Percentiles rank a stretch among this genome's conserved stretches.
Evolutionary conservation across 352 stramenopile species (phyloP).

Genomic region (Thalassiosira ordinaria): DNA sequence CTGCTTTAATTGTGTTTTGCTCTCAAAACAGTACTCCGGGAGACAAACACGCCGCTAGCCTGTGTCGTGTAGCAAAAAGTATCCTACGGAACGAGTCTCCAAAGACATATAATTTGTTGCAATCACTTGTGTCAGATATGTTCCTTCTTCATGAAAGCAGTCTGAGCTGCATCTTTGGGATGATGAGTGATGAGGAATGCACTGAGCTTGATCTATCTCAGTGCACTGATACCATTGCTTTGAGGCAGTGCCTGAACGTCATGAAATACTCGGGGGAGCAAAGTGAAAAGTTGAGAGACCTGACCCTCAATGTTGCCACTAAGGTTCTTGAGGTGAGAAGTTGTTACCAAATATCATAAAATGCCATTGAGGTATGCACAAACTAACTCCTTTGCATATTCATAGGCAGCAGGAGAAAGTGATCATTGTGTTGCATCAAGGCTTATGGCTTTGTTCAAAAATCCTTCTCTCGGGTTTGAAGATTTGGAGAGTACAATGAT

Average conservation of each 20-base stretch:
- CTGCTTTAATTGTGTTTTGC: conserved; percentile 32
- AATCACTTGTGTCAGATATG: conserved; percentile 31
- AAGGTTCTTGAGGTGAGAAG: conserved; percentile 34
- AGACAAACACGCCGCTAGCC: conserved; percentile 15
- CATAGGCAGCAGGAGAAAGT: background rate
- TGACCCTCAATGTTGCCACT: conserved; percentile 26
- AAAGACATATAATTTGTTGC: conserved; percentile 5
- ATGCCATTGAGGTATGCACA: too few species aligned
- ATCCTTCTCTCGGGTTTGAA: background rate
- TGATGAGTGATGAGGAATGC: background rate
- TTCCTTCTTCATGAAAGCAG: conserved; percentile 21
- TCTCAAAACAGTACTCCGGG: background rate
- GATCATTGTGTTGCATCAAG: conserved; percentile 6
- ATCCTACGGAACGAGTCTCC: conserved; percentile 24
- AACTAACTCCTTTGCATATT: background rate
- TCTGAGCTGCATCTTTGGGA: conserved; percentile 5
- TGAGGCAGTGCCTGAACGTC: conserved; percentile 50
- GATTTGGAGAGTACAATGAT: conserved; percentile 36
- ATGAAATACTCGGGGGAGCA: conserved; percentile 30
- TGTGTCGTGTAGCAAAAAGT: conserved; percentile 30
- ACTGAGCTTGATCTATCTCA: background rate
- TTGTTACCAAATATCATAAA: too few species aligned
- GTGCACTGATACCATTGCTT: background rate
- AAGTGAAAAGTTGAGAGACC: conserved; percentile 14
- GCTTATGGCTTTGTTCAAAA: conserved; percentile 11